These are phyloP conservation scores for Chlamydomonas schloesseri DNA, from an alignment of 139 green algal species.

Conservation along the genomic window DNA sequence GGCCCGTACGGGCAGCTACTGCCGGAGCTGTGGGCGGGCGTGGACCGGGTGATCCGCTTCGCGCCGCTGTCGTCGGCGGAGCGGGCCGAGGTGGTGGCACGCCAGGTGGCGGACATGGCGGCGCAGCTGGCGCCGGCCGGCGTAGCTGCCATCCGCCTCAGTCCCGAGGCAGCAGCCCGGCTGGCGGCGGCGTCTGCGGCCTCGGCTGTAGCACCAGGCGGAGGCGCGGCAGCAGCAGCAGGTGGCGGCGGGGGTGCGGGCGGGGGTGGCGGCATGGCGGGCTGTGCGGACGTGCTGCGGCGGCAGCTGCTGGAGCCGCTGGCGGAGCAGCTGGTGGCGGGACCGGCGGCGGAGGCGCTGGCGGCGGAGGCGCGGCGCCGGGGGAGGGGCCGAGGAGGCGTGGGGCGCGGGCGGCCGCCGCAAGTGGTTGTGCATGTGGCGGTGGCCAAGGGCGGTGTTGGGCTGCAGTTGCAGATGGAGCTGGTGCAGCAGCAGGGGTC, in stretches of 20 bases:
- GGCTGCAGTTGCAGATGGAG: too few species aligned
- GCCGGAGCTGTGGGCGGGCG: constrained; percentile 44
- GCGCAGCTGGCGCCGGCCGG: constrained; percentile 29
- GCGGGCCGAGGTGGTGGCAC: constrained; percentile 22
- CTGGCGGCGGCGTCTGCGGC: neutral
- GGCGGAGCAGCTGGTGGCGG: constrained; percentile 24
- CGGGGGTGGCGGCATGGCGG: neutral
- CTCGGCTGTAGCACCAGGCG: too few species aligned
- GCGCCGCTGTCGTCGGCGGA: constrained; percentile 13
- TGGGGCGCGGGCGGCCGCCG: too few species aligned
- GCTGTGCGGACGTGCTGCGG: neutral
- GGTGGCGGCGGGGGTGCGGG: neutral
- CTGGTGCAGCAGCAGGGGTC: too few species aligned
- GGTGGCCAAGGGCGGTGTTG: too few species aligned
- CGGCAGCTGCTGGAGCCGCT: constrained; percentile 33
- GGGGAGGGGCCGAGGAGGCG: too few species aligned
- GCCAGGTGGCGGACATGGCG: constrained; percentile 45
- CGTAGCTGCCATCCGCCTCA: neutral
- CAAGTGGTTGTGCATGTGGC: too few species aligned
- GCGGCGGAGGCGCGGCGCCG: neutral
- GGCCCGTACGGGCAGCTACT: neutral
- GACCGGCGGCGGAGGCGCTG: neutral
- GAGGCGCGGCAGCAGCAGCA: neutral
- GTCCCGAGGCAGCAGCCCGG: neutral
- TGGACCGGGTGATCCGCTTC: constrained; percentile 54